Evolutionary conservation across 2,329 filamentous ascomycete species (phyloP), one percentile per base, ranked within the genome.

Genomic region (Aspergillus piperis): DNA sequence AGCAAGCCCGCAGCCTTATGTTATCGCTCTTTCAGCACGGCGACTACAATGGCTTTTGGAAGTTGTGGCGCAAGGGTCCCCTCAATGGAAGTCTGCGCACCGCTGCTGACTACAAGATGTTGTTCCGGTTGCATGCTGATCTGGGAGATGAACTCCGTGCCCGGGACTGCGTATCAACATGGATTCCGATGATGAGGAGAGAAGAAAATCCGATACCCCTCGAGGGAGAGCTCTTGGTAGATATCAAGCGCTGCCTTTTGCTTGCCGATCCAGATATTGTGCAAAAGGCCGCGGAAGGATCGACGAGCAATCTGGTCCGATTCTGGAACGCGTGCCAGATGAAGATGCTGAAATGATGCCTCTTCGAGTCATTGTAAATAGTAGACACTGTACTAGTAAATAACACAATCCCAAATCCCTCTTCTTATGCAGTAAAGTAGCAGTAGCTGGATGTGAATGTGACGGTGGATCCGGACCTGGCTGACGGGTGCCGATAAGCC

Each of bases 1-100:
- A 65, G 3, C 60, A 73, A 15, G 71, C 70, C 10, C 70, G 71
- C 38, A 59, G 56, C 13, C 67, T 78, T 5, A 73, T 77, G 66
- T 59, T 70, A 5, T 66, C 72, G 4, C 64, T 71, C 21, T 74
- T 83, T 5, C 64, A 66, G 19, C 78, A 79, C 60, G 68, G 71
- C 17, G 76, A 86, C 64, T 88, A 85, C 81, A 71, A 80, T 15
- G 76, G 78, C 5, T 86, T 90, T 67, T 89, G 86, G 86, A 79
- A 84, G 19, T 69, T 81, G 8, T 90, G 88, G 80, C 81, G 82
- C 57, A 78, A 81, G 58, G 81, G 85, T 3, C 75, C 86, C 13
- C 78, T 82, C 42, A 81, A 82, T 65, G 74, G 80, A 41, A 69
- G 73, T 8, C 66, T 78, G 1, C 83, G 88, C 19, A 81, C 83